Evolutionary conservation across 208 protist species (phyloP), one percentile per base, ranked within the genome.

Genomic region (Leishmania amazonensis): DNA sequence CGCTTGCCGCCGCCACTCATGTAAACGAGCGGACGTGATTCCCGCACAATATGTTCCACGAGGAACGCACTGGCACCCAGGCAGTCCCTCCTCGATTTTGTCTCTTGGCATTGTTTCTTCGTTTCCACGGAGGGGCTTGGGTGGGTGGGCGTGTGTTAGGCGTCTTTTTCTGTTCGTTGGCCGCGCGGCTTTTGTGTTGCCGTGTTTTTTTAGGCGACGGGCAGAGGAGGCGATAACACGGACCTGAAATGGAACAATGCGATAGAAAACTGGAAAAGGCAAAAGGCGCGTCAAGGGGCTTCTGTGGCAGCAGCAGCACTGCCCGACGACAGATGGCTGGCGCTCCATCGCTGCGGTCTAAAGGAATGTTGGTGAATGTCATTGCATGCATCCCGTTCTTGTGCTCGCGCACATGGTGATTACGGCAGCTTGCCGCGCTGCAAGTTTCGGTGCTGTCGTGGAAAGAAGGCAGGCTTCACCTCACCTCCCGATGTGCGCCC

Each of bases 1-100:
- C 11, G n/a, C 38, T 24, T 74, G 70, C 70, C 45, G 40, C 70
- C 70, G 2, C 17, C 49, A 45, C n/a, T 40, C 51, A 64, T 77
- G 54, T 65, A 77, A 77, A 77, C 21, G 51, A 65, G 53, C 51
- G 74, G 28, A 40, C 19, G 9, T 19, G n/a, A 53, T 68, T 71
- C 28, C 49, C 45, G 45, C 45, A 74, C 45, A 45, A 53, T 53
- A 19, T 74, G n/a, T 54, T 53, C 11, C 54, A 38, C 40, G 24
- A 42, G 19, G 38, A 21, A 31, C 28, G 35, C 24, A 54, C 65
- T 81, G 35, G 73, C 13, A 1, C 64, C 80, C 5, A 40, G 13
- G 24, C 40, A 45, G 24, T 5, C 40, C 40, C 24, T 47, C 35
- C 9, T 40, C 13, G 2, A 21, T 15, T 35, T 24, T 13, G 42